These are phyloP conservation scores for Pulveroboletus frians DNA, from an alignment of 768 basidiomycete species.

Conservation along the genomic window DNA sequence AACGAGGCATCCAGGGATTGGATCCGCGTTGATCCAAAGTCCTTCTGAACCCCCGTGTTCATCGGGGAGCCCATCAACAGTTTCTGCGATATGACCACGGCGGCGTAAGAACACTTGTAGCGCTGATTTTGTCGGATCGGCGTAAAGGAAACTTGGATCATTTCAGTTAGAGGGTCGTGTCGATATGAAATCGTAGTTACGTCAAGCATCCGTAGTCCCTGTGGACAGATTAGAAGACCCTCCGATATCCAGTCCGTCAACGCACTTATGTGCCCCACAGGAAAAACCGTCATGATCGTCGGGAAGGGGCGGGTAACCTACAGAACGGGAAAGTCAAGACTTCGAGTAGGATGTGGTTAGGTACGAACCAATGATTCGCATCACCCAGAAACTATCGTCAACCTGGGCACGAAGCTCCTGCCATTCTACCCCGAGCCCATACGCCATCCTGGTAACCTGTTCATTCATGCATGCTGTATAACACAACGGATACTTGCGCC, in stretches of 20 bases:
- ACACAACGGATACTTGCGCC: constrained; percentile 48
- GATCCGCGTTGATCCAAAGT: constrained; percentile 80
- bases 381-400: constrained; percentile 85
- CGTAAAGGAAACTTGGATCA: constrained; percentile 67
- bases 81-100: constrained; percentile 30
- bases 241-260: neutral
- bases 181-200: constrained; percentile 35
- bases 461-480: neutral
- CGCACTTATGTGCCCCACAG: constrained; percentile 85
- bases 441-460: constrained; percentile 58
- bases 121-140: constrained; percentile 75
- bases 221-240: constrained; percentile 8
- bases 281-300: constrained; percentile 75
- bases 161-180: constrained; percentile 7
- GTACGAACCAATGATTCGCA: constrained; percentile 70
- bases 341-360: no score
- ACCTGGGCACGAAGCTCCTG: constrained; percentile 59
- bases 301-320: constrained; percentile 86
- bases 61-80: constrained; percentile 35
- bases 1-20: constrained; percentile 76
- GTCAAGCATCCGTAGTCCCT: constrained; percentile 92
- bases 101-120: constrained; percentile 72
- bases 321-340: neutral
- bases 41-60: constrained; percentile 58
- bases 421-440: constrained; percentile 81